These are phyloP conservation scores for Fraxinus anomala DNA, from an alignment of 257 asterid genomes.

Conservation along the genomic window DNA sequence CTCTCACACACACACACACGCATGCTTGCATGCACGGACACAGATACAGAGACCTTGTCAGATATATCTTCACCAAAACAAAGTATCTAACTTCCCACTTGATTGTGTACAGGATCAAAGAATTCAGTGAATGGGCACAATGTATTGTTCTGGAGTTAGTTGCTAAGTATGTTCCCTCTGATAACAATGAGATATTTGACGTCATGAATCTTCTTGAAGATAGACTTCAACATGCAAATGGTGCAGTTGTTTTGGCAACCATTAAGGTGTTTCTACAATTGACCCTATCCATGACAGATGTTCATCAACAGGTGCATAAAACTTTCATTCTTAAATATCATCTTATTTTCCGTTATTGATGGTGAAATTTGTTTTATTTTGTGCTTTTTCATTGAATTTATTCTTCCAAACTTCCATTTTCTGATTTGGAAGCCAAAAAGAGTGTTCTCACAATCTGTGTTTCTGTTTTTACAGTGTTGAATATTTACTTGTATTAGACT, in stretches of 20 bases:
- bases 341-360: conserved; percentile 8
- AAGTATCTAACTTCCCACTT: conserved; percentile 30
- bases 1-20: too few species aligned
- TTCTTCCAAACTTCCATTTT: conserved; percentile 8
- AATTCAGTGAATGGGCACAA: conserved; percentile 99
- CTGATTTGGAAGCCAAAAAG: conserved; percentile 20
- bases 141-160: conserved; percentile 87
- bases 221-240: conserved; percentile 99
- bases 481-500: background rate
- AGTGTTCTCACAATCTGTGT: conserved; percentile 6
- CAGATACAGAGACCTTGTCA: too few species aligned
- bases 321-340: conserved; percentile 20
- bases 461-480: conserved; percentile 5
- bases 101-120: conserved; percentile 70
- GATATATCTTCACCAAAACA: conserved; percentile 3
- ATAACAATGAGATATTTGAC: conserved; percentile 93
- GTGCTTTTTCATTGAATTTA: conserved; percentile 16
- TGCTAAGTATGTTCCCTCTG: conserved; percentile 85
- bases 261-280: conserved; percentile 84
- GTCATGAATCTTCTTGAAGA: conserved; percentile 99
- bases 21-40: too few species aligned
- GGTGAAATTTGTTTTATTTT: conserved; percentile 17
- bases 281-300: conserved; percentile 98
- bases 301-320: conserved; percentile 88
- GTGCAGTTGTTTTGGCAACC: conserved; percentile 98